A percentile compares a stretch with the other conserved stretches of the same genome.
These are phyloP conservation scores for Eucalyptus brandiana DNA, from an alignment of 345 rosid species.

Conservation along the genomic window DNA sequence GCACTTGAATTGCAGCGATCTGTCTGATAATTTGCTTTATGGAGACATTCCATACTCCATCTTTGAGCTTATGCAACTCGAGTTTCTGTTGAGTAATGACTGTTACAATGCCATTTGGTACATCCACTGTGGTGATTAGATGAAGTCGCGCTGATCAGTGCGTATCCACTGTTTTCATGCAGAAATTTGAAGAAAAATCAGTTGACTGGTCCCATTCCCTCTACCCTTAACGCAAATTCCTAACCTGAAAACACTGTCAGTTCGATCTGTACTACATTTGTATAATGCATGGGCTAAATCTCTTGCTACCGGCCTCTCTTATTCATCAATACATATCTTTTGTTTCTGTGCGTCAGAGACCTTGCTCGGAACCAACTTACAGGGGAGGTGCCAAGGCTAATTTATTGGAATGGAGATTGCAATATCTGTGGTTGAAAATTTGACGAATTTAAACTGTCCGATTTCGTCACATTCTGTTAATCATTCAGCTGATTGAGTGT, in stretches of 20 bases:
- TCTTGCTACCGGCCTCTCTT: no score
- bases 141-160: background rate
- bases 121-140: background rate
- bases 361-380: slow-evolving; percentile 69
- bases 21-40: slow-evolving; percentile 51
- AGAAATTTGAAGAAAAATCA: slow-evolving; percentile 80
- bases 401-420: slow-evolving; percentile 92
- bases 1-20: slow-evolving; percentile 31
- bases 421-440: slow-evolving; percentile 42
- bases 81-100: slow-evolving; percentile 36
- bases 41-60: slow-evolving; percentile 84
- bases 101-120: background rate
- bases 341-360: slow-evolving; percentile 22
- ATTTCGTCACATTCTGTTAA: background rate
- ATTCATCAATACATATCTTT: background rate
- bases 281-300: background rate
- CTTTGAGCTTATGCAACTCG: slow-evolving; percentile 73
- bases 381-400: slow-evolving; percentile 77
- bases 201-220: slow-evolving; percentile 81
- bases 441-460: background rate
- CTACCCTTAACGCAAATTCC: slow-evolving; percentile 80
- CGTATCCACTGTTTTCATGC: background rate
- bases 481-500: background rate
- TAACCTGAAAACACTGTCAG: slow-evolving; percentile 61
- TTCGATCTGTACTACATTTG: background rate